Conservation (phyloP, 306 rosid species). For the Lablab purpureus region DNA sequence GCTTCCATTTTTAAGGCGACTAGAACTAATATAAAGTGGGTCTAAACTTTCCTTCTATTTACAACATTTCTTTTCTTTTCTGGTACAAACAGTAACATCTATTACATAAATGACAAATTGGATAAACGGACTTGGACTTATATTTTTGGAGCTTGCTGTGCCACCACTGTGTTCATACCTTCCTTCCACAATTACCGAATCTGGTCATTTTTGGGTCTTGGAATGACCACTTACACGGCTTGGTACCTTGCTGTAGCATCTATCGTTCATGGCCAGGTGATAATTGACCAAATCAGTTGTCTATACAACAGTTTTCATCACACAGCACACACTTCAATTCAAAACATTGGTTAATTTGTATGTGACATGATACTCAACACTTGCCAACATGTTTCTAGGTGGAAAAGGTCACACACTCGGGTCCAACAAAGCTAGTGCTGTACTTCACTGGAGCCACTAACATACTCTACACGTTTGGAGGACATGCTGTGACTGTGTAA, state of each 20-base stretch:
- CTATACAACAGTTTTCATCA: background rate
- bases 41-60: constrained; percentile 2
- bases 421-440: constrained; percentile 77
- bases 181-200: constrained; percentile 94
- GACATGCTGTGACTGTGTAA: constrained; percentile 98
- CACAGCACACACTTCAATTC: background rate
- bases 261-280: constrained; percentile 72
- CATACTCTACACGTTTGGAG: constrained; percentile 96
- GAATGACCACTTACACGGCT: constrained; percentile 98
- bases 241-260: constrained; percentile 90
- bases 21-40: constrained; percentile 24
- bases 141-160: constrained; percentile 98
- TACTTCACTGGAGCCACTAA: constrained; percentile 99
- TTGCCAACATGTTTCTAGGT: constrained; percentile 45
- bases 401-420: constrained; percentile 74
- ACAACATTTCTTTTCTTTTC: constrained; percentile 40
- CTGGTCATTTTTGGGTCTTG: constrained; percentile 97
- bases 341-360: background rate
- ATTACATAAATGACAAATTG: constrained; percentile 87
- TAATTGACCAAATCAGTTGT: background rate
- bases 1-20: background rate
- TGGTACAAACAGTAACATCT: constrained; percentile 79
- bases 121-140: constrained; percentile 98
- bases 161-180: constrained; percentile 97
- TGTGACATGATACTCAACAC: background rate